Conservation (phyloP, 73 alveolate genomes). For the Symbiodinium pilosum region DNA sequence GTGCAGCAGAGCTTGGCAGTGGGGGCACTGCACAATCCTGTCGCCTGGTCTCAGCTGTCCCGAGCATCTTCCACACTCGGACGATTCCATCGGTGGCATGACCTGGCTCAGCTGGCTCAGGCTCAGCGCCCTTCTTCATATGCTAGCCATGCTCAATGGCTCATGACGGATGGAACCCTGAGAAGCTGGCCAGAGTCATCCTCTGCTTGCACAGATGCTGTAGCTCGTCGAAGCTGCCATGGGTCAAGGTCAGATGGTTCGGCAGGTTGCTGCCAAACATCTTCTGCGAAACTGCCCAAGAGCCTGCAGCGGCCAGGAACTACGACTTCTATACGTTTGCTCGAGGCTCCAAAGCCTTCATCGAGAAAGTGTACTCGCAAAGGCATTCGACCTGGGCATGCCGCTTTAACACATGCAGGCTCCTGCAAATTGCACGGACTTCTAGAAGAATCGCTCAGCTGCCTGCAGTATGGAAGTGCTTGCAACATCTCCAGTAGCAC, state of each 20-base stretch:
- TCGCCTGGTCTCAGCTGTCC: slow-evolving; percentile 16
- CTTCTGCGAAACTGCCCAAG: slow-evolving; percentile 20
- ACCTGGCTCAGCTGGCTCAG: background rate
- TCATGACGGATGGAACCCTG: background rate
- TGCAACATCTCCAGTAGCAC: slow-evolving; percentile 80
- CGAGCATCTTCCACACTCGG: slow-evolving; percentile 86
- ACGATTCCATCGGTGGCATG: slow-evolving; percentile 25
- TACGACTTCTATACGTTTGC: background rate
- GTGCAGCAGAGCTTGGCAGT: slow-evolving; percentile 46
- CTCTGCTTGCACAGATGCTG: slow-evolving; percentile 28
- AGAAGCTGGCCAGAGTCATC: slow-evolving; percentile 6
- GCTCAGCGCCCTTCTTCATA: background rate
- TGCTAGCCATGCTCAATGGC: background rate
- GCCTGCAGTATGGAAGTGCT: slow-evolving; percentile 33
- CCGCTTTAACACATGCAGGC: no score
- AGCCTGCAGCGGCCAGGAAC: background rate
- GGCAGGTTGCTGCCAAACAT: slow-evolving; percentile 42
- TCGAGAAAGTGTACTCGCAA: slow-evolving; percentile 77
- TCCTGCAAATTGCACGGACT: no score
- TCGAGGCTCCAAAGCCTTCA: background rate
- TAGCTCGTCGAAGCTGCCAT: slow-evolving; percentile 62
- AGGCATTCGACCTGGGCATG: slow-evolving; percentile 41
- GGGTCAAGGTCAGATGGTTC: slow-evolving; percentile 45
- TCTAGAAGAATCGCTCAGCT: no score
- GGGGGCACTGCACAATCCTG: slow-evolving; percentile 61